Conservation (phyloP, 2,329 filamentous ascomycete species). For the Scleromitrula shiraiana region DNA sequence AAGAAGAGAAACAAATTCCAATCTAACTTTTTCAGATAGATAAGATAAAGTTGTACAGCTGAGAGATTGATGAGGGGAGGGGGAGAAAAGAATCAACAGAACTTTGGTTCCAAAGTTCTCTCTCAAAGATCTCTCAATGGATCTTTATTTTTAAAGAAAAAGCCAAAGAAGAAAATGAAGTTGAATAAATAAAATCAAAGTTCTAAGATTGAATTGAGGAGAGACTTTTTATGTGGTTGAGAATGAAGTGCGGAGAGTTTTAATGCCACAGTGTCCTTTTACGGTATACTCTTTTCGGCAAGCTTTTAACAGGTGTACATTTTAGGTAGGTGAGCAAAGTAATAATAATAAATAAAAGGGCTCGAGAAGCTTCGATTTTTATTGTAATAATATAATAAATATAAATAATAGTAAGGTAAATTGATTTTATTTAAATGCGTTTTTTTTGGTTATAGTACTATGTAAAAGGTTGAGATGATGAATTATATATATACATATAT, state of each 20-base stretch:
- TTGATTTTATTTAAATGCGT: background rate
- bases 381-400: background rate
- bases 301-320: background rate
- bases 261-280: slow-evolving; percentile 12
- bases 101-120: slow-evolving; percentile 28
- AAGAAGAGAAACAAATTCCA: slow-evolving; percentile 15
- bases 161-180: slow-evolving; percentile 7
- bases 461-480: too few species aligned
- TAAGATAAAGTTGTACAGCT: slow-evolving; percentile 15
- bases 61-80: slow-evolving; percentile 17
- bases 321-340: too few species aligned
- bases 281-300: slow-evolving; percentile 9
- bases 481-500: background rate
- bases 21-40: slow-evolving; percentile 17
- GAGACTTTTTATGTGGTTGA: slow-evolving; percentile 10
- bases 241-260: slow-evolving; percentile 11
- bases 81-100: slow-evolving; percentile 6
- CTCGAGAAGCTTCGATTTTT: background rate
- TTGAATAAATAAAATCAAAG: too few species aligned
- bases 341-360: too few species aligned
- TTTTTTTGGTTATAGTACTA: background rate
- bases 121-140: too few species aligned
- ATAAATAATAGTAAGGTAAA: background rate
- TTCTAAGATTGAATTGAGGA: background rate
- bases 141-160: slow-evolving; percentile 11